Conservation (phyloP, 2,329 filamentous ascomycete genomes). For the Aspergillus versicolor region DNA sequence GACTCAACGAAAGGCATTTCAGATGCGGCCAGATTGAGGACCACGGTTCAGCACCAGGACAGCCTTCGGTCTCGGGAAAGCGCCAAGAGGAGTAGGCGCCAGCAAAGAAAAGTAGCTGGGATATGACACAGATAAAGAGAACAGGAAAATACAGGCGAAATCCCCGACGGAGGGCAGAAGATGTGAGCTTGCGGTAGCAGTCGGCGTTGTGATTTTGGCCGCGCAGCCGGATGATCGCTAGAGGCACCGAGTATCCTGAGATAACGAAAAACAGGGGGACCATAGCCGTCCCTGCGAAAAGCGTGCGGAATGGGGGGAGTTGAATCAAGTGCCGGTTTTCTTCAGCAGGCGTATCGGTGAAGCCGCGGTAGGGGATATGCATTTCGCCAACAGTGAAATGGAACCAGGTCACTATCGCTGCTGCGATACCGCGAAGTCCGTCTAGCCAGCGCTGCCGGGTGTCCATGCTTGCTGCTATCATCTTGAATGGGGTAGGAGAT, state of each 20-base stretch:
- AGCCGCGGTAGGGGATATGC: constrained; percentile 22
- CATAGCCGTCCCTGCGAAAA: constrained; percentile 37
- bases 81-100: background rate
- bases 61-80: background rate
- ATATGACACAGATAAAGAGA: background rate
- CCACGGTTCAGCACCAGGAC: background rate
- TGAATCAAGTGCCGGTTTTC: constrained; percentile 26
- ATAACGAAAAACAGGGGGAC: constrained; percentile 59
- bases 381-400: constrained; percentile 28
- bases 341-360: constrained; percentile 23
- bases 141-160: background rate
- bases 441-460: constrained; percentile 22
- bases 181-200: background rate
- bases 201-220: constrained; percentile 15
- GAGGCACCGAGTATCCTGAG: constrained; percentile 57
- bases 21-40: background rate
- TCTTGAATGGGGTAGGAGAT: no score
- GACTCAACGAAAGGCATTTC: background rate
- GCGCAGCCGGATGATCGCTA: constrained; percentile 48
- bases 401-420: constrained; percentile 23
- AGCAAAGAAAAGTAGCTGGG: background rate
- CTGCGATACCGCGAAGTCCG: constrained; percentile 30
- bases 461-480: no score
- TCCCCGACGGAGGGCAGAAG: background rate
- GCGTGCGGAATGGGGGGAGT: constrained; percentile 39